Evolutionary conservation across 192 early-diverging fungal genomes (phyloP).

Genomic region (Kickxella alabastrina): DNA sequence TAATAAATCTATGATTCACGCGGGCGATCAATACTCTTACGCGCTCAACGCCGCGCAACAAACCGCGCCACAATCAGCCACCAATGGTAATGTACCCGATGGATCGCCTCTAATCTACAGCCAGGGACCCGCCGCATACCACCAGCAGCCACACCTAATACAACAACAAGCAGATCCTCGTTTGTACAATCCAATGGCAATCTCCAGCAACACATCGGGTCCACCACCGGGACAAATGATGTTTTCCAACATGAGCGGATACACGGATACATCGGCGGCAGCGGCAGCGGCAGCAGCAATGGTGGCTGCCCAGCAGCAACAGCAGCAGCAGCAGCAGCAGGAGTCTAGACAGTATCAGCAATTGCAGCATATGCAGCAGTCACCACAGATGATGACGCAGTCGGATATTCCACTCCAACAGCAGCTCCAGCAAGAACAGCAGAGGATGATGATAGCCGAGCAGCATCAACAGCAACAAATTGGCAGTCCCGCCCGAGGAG

Average conservation of each 20-base stretch:
- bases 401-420: conserved; percentile 37
- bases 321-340: conserved; percentile 12
- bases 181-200: too few relatives aligned
- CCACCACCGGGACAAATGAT: conserved; percentile 40
- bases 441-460: conserved; percentile 14
- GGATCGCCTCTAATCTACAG: conserved; percentile 22
- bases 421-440: conserved; percentile 30
- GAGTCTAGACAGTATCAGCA: conserved; percentile 2
- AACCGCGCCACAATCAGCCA: conserved; percentile 13
- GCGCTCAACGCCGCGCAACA: conserved; percentile 5
- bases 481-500: conserved; percentile 8
- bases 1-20: conserved; percentile 31
- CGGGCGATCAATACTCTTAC: conserved; percentile 43
- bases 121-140: conserved; percentile 8
- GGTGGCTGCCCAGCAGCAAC: conserved; percentile 5
- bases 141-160: not conserved
- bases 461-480: conserved; percentile 14
- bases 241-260: conserved; percentile 35
- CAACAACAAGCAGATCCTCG: too few relatives aligned
- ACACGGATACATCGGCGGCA: conserved; percentile 6
- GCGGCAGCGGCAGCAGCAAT: conserved; percentile 14
- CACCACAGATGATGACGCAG: conserved; percentile 11
- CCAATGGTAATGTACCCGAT: conserved; percentile 5
- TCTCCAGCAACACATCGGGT: not conserved
- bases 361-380: conserved; percentile 37